Conservation (phyloP, 352 stramenopile species). For the Globisporangium solare region DNA sequence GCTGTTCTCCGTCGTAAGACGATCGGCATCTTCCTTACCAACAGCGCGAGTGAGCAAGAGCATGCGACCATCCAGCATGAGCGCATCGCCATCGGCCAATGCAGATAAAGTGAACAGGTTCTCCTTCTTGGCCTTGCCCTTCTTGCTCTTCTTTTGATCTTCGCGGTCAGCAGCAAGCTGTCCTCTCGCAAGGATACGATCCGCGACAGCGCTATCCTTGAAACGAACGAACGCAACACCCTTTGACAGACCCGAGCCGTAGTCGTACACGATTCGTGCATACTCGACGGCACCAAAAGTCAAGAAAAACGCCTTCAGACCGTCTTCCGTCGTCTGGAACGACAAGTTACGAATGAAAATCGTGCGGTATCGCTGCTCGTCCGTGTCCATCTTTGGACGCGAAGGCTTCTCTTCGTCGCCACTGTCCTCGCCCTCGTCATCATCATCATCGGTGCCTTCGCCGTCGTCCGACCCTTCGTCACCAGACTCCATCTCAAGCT, state of each 20-base stretch:
- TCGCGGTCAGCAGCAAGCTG: slow-evolving; percentile 32
- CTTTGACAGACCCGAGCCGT: slow-evolving; percentile 75
- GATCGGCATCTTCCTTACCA: slow-evolving; percentile 63
- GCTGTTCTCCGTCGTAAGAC: slow-evolving; percentile 45
- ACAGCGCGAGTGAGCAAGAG: slow-evolving; percentile 71
- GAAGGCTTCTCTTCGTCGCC: slow-evolving; percentile 18
- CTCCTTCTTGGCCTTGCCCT: slow-evolving; percentile 35
- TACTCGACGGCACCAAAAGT: slow-evolving; percentile 78
- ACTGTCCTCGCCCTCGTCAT: slow-evolving; percentile 27
- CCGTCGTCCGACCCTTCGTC: slow-evolving; percentile 35
- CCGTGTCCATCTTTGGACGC: slow-evolving; percentile 49
- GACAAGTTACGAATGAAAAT: slow-evolving; percentile 84
- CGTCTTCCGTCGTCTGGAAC: slow-evolving; percentile 76
- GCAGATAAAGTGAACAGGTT: slow-evolving; percentile 64
- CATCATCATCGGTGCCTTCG: slow-evolving; percentile 16
- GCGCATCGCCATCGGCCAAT: slow-evolving; percentile 58
- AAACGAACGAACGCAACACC: slow-evolving; percentile 85
- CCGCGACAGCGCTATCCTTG: slow-evolving; percentile 45
- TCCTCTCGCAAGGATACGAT: slow-evolving; percentile 50
- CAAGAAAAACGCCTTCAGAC: slow-evolving; percentile 63
- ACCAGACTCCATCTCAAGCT: slow-evolving; percentile 45
- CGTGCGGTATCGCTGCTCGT: slow-evolving; percentile 74
- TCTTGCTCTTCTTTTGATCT: slow-evolving; percentile 50
- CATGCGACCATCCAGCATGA: slow-evolving; percentile 74
- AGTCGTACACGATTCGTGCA: slow-evolving; percentile 74